Evolutionary conservation across 1,284 basidiomycete genomes (phyloP).

Genomic region (Bjerkandera adusta): DNA sequence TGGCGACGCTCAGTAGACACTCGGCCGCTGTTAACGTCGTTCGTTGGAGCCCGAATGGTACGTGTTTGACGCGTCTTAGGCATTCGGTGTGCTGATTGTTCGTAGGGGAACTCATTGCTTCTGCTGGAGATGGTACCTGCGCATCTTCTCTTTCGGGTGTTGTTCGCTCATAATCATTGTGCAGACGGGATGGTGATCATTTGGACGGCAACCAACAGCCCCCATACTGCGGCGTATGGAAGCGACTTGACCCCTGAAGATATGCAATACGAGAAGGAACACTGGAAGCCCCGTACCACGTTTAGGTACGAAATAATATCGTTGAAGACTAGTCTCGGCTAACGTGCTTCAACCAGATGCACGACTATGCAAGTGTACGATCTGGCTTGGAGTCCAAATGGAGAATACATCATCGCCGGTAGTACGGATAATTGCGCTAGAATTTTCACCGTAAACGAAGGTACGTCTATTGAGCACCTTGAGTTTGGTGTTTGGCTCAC

Average conservation of each 20-base stretch:
- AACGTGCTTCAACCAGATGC: slow-evolving; percentile 43
- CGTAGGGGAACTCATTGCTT: slow-evolving; percentile 84
- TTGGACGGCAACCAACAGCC: slow-evolving; percentile 84
- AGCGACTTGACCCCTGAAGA: slow-evolving; percentile 77
- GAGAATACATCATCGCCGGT: slow-evolving; percentile 91
- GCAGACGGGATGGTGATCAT: slow-evolving; percentile 96
- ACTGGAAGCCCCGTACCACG: slow-evolving; percentile 90
- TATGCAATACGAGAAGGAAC: slow-evolving; percentile 87
- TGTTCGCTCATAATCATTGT: slow-evolving; percentile 5
- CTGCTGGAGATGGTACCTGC: slow-evolving; percentile 87
- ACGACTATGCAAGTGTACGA: slow-evolving; percentile 97
- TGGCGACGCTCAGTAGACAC: slow-evolving; percentile 91
- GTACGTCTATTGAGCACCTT: slow-evolving; percentile 37
- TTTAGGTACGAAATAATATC: slow-evolving; percentile 59
- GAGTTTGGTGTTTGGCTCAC: slow-evolving; percentile 8
- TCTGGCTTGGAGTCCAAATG: slow-evolving; percentile 94
- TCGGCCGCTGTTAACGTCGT: slow-evolving; percentile 97
- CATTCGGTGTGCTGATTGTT: slow-evolving; percentile 2
- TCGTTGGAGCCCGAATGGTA: slow-evolving; percentile 92
- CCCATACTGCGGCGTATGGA: slow-evolving; percentile 72
- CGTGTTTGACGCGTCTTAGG: slow-evolving; percentile 27
- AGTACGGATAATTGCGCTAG: slow-evolving; percentile 96
- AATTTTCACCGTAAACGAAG: slow-evolving; percentile 78
- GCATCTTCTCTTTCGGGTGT: slow-evolving; percentile 9
- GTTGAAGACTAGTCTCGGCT: not conserved